These are phyloP conservation scores for Taiwanofungus camphoratus DNA, from an alignment of 1,284 basidiomycete genomes.

Conservation along the genomic window DNA sequence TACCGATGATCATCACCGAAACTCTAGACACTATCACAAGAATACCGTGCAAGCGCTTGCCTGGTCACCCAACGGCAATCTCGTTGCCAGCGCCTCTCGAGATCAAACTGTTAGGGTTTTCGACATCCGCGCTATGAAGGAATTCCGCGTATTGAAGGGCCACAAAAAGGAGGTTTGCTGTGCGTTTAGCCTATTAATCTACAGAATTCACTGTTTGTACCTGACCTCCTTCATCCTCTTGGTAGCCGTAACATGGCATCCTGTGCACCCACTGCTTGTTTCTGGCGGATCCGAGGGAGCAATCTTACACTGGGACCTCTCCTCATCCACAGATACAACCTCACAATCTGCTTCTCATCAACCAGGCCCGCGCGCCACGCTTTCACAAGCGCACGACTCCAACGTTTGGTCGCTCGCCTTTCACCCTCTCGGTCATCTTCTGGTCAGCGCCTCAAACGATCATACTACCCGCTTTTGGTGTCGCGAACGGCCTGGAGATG, in stretches of 20 bases:
- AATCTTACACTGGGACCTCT: conserved; percentile 90
- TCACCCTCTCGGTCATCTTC: conserved; percentile 94
- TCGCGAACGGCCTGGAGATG: conserved; percentile 77
- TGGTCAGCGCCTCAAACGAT: conserved; percentile 92
- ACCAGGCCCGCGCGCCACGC: conserved; percentile 67
- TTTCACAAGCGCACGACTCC: conserved; percentile 93
- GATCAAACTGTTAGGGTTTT: conserved; percentile 96
- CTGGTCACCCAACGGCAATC: conserved; percentile 92
- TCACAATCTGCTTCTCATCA: conserved; percentile 29
- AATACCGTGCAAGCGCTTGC: conserved; percentile 91
- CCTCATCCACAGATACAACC: conserved; percentile 28
- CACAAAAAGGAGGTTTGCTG: conserved; percentile 98
- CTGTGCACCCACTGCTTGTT: conserved; percentile 85
- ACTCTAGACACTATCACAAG: conserved; percentile 85
- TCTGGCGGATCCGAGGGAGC: conserved; percentile 93
- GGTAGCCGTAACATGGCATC: conserved; percentile 92
- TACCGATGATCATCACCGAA: not conserved
- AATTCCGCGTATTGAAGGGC: conserved; percentile 85
- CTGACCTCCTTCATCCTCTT: too few species aligned
- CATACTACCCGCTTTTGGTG: conserved; percentile 98
- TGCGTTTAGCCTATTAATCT: too few species aligned
- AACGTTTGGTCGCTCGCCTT: conserved; percentile 95
- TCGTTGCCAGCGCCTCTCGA: conserved; percentile 90
- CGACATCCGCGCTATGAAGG: conserved; percentile 97
- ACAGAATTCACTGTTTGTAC: too few species aligned